Percentiles rank a stretch among this genome's conserved stretches.
Evolutionary conservation across 106 monocot species (phyloP).

Genomic region (Allium cepa): DNA sequence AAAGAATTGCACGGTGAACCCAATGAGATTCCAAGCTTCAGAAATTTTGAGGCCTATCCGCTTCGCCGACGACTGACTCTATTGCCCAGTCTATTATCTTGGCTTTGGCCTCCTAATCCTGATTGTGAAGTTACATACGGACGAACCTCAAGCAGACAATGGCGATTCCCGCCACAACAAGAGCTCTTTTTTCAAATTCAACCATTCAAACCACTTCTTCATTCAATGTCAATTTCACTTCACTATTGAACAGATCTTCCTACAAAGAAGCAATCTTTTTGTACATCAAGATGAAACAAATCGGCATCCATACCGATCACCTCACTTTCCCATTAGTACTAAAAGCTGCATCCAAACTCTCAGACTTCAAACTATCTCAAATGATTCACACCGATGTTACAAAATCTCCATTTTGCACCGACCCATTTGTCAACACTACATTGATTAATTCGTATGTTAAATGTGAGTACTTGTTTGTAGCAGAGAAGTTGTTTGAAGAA

Average conservation of each 20-base stretch:
- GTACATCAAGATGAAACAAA: constrained; percentile 9
- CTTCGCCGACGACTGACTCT: too few relatives aligned
- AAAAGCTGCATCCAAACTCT: constrained; percentile 19
- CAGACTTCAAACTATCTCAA: background rate
- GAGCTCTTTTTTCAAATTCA: constrained; percentile 4
- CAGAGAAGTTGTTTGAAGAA: constrained; percentile 14
- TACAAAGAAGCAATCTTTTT: constrained; percentile 9
- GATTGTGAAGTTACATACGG: too few relatives aligned
- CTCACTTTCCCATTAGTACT: constrained; percentile 29
- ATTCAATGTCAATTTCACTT: constrained; percentile 18
- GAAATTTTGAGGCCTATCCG: too few relatives aligned
- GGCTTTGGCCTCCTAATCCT: too few relatives aligned
- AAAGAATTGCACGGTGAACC: too few relatives aligned
- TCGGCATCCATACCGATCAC: constrained; percentile 10
- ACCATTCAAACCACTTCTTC: constrained; percentile 6
- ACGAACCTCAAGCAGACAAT: background rate
- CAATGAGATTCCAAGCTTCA: too few relatives aligned
- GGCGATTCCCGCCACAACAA: background rate
- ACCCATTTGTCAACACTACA: constrained; percentile 29
- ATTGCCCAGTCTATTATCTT: too few relatives aligned
- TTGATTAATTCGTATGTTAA: constrained; percentile 22
- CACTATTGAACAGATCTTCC: background rate
- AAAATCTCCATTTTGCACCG: constrained; percentile 25
- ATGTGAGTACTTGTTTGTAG: background rate
- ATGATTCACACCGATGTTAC: constrained; percentile 16